Percentiles rank a stretch among this genome's conserved stretches.
These are phyloP conservation scores for Chytridiales sp. DNA, from an alignment of 371 early-diverging fungal species.

Conservation along the genomic window DNA sequence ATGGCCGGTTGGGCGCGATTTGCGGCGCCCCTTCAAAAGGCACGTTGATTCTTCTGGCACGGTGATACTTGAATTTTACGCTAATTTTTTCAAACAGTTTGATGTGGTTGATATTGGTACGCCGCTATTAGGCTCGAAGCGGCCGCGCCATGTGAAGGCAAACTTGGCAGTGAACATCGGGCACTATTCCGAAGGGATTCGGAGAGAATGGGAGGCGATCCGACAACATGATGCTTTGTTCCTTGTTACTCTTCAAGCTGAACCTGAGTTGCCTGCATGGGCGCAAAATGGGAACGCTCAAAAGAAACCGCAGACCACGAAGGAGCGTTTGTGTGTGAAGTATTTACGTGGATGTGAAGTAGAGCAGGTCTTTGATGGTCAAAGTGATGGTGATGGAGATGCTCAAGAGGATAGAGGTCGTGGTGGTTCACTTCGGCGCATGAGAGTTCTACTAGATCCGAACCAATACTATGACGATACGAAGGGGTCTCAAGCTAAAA, in stretches of 20 bases:
- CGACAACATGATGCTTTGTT: conserved; percentile 80
- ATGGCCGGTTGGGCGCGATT: conserved; percentile 93
- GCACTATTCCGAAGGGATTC: conserved; percentile 66
- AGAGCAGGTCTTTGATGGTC: conserved; percentile 65
- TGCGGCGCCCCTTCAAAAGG: conserved; percentile 71
- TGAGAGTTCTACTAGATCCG: conserved; percentile 81
- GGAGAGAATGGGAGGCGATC: conserved; percentile 86
- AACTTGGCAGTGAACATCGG: conserved; percentile 68
- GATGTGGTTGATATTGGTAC: conserved; percentile 66
- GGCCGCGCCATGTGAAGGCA: conserved; percentile 74
- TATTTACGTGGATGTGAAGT: conserved; percentile 87
- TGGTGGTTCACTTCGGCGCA: conserved; percentile 48
- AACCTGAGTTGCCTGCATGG: conserved; percentile 29
- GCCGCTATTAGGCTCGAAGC: conserved; percentile 73
- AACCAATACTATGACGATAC: conserved; percentile 75
- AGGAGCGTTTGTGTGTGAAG: conserved; percentile 42
- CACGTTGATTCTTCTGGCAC: conserved; percentile 15
- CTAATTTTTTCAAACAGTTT: conserved; percentile 26
- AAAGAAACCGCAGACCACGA: background rate
- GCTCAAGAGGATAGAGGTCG: background rate
- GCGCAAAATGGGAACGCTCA: conserved; percentile 36
- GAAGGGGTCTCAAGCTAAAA: conserved; percentile 26
- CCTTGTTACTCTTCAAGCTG: conserved; percentile 69
- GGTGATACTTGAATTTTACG: background rate
- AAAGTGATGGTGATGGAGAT: conserved; percentile 57